A percentile compares a stretch with the other conserved stretches of the same genome.
Conservation (phyloP, 305 asterid species). For the Rubia peregrina region DNA sequence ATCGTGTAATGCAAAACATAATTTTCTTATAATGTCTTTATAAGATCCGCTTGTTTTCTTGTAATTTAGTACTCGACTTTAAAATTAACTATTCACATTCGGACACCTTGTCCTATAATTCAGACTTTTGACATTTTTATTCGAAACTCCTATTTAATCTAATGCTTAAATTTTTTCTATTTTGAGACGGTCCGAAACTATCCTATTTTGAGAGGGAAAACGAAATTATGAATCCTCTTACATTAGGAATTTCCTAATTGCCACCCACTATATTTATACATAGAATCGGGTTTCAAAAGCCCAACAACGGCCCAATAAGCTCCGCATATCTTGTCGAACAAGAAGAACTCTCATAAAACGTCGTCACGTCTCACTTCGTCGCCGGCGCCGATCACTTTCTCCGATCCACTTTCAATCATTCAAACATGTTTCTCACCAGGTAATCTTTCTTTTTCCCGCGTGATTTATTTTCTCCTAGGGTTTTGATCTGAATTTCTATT, state of each 20-base stretch:
- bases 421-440: conserved; percentile 83
- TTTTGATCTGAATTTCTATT: conserved; percentile 3
- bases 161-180: no score
- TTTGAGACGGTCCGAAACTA: no score
- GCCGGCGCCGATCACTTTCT: conserved; percentile 2
- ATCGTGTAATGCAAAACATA: no score
- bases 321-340: not conserved
- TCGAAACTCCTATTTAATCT: no score
- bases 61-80: no score
- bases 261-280: not conserved
- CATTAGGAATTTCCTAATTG: not conserved
- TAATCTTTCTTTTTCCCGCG: conserved; percentile 15
- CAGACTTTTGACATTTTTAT: no score
- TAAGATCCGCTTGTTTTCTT: no score
- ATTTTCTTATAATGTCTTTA: no score
- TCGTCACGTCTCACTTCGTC: not conserved
- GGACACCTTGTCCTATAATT: no score
- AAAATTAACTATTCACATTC: no score
- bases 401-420: not conserved
- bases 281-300: not conserved
- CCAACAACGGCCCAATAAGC: not conserved
- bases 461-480: not conserved
- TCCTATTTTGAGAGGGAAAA: no score
- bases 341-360: not conserved
- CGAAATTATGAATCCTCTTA: not conserved